Evolutionary conservation across 1,284 basidiomycete genomes (phyloP), one percentile per base, ranked within the genome.

Genomic region (Ganoderma sinense): DNA sequence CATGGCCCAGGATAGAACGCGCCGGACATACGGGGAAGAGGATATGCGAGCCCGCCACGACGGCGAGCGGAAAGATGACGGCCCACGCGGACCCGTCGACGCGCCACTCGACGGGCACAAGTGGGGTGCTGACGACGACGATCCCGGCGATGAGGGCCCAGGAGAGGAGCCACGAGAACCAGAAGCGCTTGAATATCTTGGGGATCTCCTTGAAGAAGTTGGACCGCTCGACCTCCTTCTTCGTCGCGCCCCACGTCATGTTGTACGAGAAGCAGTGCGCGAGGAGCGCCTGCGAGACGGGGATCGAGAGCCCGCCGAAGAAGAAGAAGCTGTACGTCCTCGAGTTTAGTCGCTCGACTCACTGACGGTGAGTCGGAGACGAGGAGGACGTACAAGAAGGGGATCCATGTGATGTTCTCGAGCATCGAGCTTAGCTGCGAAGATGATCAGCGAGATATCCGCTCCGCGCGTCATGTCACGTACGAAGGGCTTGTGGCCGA

Each of bases 181-280:
- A 86, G 82, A 86, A 88, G 31, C 79, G 79, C 75, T 85, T 85
- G 75, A 83, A 77, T 71, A 88, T 88, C 71, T 84, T 81, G 7
- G 88, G 88, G 16, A 88, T 81, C 77, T 89, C 88, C 75, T 85
- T 82, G 83, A 88, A 89, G 80, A 89, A 89, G 76, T 89, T 89
- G 65, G 84, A 85, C 65, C 83, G 81, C 75, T 86, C 83, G 69
- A 87, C 86, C 64, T 85, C 85, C 78, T 86, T 86, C 74, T 78
- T 80, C 33, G 83, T 84, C 62, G 83, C 83, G 41, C 79, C 80
- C 86, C 86, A 88, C 20, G 82, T 83, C 83, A 89, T 89, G 79
- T 89, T 86, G 82, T 86, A 86, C 40, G 86, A 85, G 75, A 88
- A 81, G 69, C 87, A 70, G 71, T 90, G 88, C 16, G 86, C 82